These are phyloP conservation scores for Astrothelium subdiscretum DNA, from an alignment of 495 filamentous ascomycete genomes.

Conservation along the genomic window DNA sequence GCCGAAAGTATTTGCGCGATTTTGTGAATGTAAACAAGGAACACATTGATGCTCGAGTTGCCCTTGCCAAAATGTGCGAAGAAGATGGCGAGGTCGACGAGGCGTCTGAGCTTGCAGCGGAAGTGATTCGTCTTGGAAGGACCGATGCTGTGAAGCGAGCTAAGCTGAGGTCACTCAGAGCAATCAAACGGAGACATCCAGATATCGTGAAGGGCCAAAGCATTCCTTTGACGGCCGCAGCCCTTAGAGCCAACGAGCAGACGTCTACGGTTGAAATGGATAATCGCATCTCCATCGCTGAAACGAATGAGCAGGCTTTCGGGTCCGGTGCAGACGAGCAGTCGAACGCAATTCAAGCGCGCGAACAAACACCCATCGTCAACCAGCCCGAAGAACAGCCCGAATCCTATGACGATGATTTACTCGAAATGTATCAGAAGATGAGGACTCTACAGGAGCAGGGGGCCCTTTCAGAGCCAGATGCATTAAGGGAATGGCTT, in stretches of 20 bases:
- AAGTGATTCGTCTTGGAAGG: slow-evolving; percentile 52
- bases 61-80: slow-evolving; percentile 73
- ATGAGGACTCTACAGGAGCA: slow-evolving; percentile 40
- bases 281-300: too few relatives aligned
- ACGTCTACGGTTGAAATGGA: too few relatives aligned
- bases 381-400: slow-evolving; percentile 4
- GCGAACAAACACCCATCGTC: slow-evolving; percentile 1
- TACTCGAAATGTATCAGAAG: slow-evolving; percentile 40
- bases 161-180: slow-evolving; percentile 4
- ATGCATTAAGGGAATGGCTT: slow-evolving; percentile 56
- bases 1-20: slow-evolving; percentile 61
- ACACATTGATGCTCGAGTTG: slow-evolving; percentile 59
- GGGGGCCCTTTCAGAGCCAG: slow-evolving; percentile 39
- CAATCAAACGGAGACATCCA: neutral
- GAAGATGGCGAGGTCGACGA: slow-evolving; percentile 53
- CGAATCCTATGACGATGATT: slow-evolving; percentile 6
- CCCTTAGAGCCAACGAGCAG: neutral
- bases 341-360: neutral
- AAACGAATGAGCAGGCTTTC: too few relatives aligned
- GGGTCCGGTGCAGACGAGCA: neutral
- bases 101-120: slow-evolving; percentile 60
- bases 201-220: neutral
- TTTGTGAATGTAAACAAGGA: slow-evolving; percentile 57
- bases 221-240: neutral
- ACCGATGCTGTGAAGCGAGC: slow-evolving; percentile 15